Evolutionary conservation across 768 basidiomycete species (phyloP), one percentile per base, ranked within the genome.

Genomic region (Tephrocybe sp.): DNA sequence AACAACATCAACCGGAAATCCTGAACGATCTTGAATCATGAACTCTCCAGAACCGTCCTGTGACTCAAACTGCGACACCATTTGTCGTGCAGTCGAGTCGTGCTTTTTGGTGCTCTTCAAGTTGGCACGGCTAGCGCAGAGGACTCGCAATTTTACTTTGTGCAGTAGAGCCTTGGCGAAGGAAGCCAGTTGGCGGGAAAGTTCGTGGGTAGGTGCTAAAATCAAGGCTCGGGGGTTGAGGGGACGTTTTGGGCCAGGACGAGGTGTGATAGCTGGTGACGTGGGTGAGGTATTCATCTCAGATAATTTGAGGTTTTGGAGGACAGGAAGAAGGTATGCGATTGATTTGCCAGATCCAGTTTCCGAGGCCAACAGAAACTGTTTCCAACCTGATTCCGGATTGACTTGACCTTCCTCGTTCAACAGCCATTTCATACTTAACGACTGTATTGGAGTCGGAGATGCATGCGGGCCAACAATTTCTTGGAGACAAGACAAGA

Each of bases 271-370:
- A 16, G 47, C 29, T 39, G 31, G 10, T 56, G 22, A 15, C 4
- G 24, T 19, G 21, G 37, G 50, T 47, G 12, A 70, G n/a, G n/a
- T n/a, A n/a, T 47, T 18, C 4, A 53, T 47, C 61, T 94, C 91
- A 2, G 78, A 71, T 41, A 69, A 62, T 64, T 95, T 95, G 62
- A 94, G 71, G 54, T 77, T 70, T 55, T 94, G 88, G 1, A 95
- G 73, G 46, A 94, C 65, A 0, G 93, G 93, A 4, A 94, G 76
- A 36, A 94, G 78, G 64, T 94, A 95, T 1, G 94, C 93, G 23
- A 94, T 79, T 2, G 88, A 92, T 69, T 95, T 95, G 1, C 92
- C 93, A 0, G 91, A 92, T 13, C 94, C 93, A 0, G 91, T 95
- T 66, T 94, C 92, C 0, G 88, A 85, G 0, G 91, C 93, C 1